Conservation (phyloP, 2,329 filamentous ascomycete species). For the Diplodia seriata region DNA sequence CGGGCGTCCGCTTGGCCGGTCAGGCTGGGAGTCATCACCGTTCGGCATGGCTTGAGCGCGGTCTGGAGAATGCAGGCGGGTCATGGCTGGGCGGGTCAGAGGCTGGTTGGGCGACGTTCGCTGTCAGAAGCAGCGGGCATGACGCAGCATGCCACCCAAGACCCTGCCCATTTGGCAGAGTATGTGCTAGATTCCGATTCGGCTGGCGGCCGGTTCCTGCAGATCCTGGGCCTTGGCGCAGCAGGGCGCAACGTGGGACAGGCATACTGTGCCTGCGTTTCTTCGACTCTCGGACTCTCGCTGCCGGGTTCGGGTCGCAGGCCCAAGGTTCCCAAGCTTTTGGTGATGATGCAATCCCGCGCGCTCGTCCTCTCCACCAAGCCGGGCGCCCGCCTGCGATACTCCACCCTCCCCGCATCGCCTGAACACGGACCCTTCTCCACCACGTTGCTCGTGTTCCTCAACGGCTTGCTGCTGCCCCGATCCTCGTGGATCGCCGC, state of each 20-base stretch:
- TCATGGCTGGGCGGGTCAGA: background rate
- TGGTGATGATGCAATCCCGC: slow-evolving; percentile 20
- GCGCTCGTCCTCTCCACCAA: slow-evolving; percentile 42
- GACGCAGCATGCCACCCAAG: slow-evolving; percentile 16
- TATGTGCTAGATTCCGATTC: slow-evolving; percentile 21
- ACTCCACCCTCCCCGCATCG: slow-evolving; percentile 21
- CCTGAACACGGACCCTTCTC: slow-evolving; percentile 39
- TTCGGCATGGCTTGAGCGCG: background rate
- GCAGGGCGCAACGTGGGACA: slow-evolving; percentile 21
- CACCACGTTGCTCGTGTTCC: slow-evolving; percentile 51
- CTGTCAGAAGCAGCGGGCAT: slow-evolving; percentile 13
- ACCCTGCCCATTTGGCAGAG: slow-evolving; percentile 14
- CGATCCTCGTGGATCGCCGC: slow-evolving; percentile 49
- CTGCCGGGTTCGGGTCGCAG: background rate
- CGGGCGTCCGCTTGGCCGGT: slow-evolving; percentile 14
- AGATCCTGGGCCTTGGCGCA: slow-evolving; percentile 20
- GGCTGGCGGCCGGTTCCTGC: slow-evolving; percentile 19
- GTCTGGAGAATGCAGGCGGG: slow-evolving; percentile 23
- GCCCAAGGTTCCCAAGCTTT: background rate
- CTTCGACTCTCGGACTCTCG: background rate
- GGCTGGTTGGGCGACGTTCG: slow-evolving; percentile 1
- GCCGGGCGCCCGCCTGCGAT: slow-evolving; percentile 34
- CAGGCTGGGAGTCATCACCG: slow-evolving; percentile 23
- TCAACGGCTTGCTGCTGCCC: slow-evolving; percentile 54
- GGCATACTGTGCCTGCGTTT: background rate